These are phyloP conservation scores for Populus hybrid DNA, from an alignment of 441 rosid genomes.

Conservation along the genomic window DNA sequence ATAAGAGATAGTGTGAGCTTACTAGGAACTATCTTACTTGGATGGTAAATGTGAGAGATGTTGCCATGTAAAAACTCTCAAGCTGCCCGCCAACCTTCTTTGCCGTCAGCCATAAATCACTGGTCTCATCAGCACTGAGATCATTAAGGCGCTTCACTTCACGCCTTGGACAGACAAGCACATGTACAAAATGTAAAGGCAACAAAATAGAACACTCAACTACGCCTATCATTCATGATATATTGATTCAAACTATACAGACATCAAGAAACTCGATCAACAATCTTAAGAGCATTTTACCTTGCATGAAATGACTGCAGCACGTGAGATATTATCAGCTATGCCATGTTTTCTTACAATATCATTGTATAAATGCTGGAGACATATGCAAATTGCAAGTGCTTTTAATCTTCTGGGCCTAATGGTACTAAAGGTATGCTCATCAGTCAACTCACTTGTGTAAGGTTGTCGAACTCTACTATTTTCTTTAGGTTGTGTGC, in stretches of 20 bases:
- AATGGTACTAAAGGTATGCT: neutral
- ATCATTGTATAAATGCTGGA: neutral
- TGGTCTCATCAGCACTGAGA: slow-evolving; percentile 72
- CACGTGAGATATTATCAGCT: neutral
- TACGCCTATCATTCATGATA: neutral
- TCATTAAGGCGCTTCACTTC: slow-evolving; percentile 80
- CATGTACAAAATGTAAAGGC: slow-evolving; percentile 68
- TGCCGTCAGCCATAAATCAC: slow-evolving; percentile 73
- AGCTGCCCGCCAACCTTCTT: slow-evolving; percentile 67
- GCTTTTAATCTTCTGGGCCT: too few relatives aligned
- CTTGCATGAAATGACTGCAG: neutral
- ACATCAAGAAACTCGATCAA: neutral
- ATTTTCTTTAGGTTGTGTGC: neutral
- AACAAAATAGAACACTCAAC: slow-evolving; percentile 23
- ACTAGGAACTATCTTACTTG: slow-evolving; percentile 44
- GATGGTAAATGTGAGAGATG: slow-evolving; percentile 77
- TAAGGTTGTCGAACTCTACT: neutral
- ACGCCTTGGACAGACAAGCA: slow-evolving; percentile 83
- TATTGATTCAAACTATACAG: neutral
- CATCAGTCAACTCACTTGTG: neutral
- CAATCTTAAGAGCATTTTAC: neutral
- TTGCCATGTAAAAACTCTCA: slow-evolving; percentile 66
- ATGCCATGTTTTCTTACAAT: neutral
- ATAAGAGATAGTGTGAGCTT: neutral
- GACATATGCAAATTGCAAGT: neutral